Conservation (phyloP, 108 stramenopile species). For the Cyclostephanos tholiformis region DNA sequence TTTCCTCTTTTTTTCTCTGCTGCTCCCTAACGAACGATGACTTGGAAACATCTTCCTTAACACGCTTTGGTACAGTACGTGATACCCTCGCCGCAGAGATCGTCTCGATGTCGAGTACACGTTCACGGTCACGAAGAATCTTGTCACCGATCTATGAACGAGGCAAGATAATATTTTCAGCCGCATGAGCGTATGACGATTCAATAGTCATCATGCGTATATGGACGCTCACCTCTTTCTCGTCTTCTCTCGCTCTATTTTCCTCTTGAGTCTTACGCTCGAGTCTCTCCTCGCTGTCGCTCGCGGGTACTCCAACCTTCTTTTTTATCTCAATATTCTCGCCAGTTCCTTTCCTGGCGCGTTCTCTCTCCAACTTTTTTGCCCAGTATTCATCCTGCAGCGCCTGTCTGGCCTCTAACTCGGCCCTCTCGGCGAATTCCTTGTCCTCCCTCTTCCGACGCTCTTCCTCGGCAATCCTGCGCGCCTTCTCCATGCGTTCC, state of each 20-base stretch:
- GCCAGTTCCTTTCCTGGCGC: slow-evolving; percentile 18
- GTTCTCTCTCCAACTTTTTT: slow-evolving; percentile 47
- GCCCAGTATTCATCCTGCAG: slow-evolving; percentile 66
- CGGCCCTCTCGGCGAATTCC: slow-evolving; percentile 38
- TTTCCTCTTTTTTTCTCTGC: slow-evolving; percentile 48
- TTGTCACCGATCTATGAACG: slow-evolving; percentile 33
- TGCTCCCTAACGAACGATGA: slow-evolving; percentile 48
- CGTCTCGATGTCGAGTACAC: slow-evolving; percentile 39
- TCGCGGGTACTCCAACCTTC: slow-evolving; percentile 38
- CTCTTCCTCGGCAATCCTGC: slow-evolving; percentile 39
- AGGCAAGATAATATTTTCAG: neutral
- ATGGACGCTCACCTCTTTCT: slow-evolving; percentile 44
- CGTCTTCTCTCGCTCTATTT: slow-evolving; percentile 38
- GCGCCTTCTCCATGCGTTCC: slow-evolving; percentile 35
- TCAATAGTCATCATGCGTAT: neutral
- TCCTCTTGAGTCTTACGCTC: slow-evolving; percentile 47
- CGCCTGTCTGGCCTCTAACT: slow-evolving; percentile 45
- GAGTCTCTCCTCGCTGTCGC: slow-evolving; percentile 33
- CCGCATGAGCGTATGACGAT: neutral
- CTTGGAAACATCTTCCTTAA: slow-evolving; percentile 37
- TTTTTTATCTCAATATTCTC: slow-evolving; percentile 20
- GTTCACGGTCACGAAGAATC: slow-evolving; percentile 40
- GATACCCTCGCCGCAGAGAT: slow-evolving; percentile 41
- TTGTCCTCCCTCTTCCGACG: slow-evolving; percentile 26
- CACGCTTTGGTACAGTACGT: slow-evolving; percentile 40